These are phyloP conservation scores for Lasiosphaeriaceae sp. DNA, from an alignment of 495 filamentous ascomycete species.

Conservation along the genomic window DNA sequence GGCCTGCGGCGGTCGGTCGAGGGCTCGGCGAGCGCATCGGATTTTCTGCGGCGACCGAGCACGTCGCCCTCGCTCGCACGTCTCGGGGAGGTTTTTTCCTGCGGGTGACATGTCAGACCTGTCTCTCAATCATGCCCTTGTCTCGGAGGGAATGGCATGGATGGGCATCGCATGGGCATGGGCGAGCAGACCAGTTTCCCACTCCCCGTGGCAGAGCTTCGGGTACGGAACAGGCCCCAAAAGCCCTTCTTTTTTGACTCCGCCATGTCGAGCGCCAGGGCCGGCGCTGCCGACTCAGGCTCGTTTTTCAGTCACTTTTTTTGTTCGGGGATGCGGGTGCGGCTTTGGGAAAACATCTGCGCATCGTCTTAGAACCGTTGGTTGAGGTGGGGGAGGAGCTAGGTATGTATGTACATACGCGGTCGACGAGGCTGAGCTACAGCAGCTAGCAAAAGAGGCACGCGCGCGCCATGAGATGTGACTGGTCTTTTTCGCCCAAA, in stretches of 20 bases:
- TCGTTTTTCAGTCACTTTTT: neutral
- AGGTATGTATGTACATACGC: no score
- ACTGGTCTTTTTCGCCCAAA: no score
- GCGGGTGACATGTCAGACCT: neutral
- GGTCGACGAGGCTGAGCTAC: no score
- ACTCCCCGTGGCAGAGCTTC: slow-evolving; percentile 29
- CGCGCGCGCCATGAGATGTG: no score
- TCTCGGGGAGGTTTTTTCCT: slow-evolving; percentile 25
- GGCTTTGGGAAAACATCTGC: no score
- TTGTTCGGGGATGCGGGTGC: neutral
- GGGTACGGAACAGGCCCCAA: slow-evolving; percentile 35
- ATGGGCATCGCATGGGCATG: neutral
- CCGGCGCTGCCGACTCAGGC: neutral
- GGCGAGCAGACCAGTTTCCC: slow-evolving; percentile 29
- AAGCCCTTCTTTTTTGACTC: slow-evolving; percentile 33
- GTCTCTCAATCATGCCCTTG: no score
- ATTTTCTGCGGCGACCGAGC: slow-evolving; percentile 16
- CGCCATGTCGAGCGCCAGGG: neutral
- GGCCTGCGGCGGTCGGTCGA: slow-evolving; percentile 34
- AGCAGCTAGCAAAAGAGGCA: no score
- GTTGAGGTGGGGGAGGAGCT: no score
- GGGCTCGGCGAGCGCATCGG: neutral
- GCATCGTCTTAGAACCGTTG: no score
- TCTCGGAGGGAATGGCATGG: neutral
- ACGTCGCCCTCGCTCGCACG: slow-evolving; percentile 30